phyloP scores from a whole-genome alignment of 169 alveolate species.

The Blepharisma undulans region DNA sequence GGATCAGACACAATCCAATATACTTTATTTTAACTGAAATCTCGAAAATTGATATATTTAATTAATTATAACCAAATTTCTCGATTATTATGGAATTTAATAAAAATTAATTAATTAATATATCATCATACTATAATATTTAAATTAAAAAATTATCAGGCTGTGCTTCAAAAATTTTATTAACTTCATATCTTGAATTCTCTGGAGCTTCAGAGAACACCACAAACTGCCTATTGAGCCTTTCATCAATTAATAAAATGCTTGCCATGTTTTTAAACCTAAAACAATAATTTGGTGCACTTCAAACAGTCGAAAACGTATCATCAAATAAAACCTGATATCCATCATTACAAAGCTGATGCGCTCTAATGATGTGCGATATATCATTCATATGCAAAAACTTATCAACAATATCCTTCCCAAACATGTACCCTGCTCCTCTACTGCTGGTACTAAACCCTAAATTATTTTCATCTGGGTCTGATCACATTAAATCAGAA shows the following conservation, averaged over 20 bases:
- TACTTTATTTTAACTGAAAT: background rate
- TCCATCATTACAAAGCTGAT: slow-evolving; percentile 84
- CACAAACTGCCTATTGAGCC: slow-evolving; percentile 13
- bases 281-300: slow-evolving; percentile 87
- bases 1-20: background rate
- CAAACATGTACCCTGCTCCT: slow-evolving; percentile 89
- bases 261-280: slow-evolving; percentile 56
- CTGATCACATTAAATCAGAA: slow-evolving; percentile 89
- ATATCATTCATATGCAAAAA: slow-evolving; percentile 73
- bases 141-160: slow-evolving; percentile 42
- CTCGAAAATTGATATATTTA: background rate
- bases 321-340: slow-evolving; percentile 73
- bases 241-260: slow-evolving; percentile 36
- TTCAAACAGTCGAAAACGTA: slow-evolving; percentile 83
- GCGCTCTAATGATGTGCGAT: slow-evolving; percentile 79
- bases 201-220: slow-evolving; percentile 37
- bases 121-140: background rate
- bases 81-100: no score
- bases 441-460: slow-evolving; percentile 77
- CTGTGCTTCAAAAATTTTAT: slow-evolving; percentile 20
- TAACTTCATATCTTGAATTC: background rate
- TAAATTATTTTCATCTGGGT: slow-evolving; percentile 76
- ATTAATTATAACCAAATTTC: no score
- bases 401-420: slow-evolving; percentile 73
- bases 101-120: background rate